Conservation (phyloP, 108 stramenopile species). For the Cylindrotheca fusiformis region DNA sequence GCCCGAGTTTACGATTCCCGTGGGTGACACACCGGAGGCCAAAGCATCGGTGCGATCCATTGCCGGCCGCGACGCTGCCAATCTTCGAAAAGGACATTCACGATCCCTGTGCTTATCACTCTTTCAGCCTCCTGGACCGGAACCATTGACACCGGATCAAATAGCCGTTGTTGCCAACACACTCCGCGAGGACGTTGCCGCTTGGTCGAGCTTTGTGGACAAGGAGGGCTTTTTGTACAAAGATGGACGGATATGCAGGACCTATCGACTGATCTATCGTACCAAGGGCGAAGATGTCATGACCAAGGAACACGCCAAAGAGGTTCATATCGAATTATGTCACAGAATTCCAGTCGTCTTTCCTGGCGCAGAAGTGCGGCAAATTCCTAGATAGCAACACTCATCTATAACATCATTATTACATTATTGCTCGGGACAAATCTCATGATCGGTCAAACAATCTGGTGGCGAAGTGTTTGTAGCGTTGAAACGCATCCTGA, state of each 20-base stretch:
- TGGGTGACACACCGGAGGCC: slow-evolving; percentile 29
- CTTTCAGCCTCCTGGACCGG: slow-evolving; percentile 33
- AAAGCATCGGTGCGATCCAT: slow-evolving; percentile 22
- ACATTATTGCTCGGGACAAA: no score
- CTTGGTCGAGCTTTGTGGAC: slow-evolving; percentile 29
- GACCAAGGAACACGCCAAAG: slow-evolving; percentile 34
- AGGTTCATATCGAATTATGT: slow-evolving; percentile 31
- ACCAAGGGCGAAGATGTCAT: not conserved
- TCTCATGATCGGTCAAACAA: not conserved
- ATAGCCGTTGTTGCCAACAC: slow-evolving; percentile 16
- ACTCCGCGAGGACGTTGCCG: slow-evolving; percentile 17
- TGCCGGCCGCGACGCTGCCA: slow-evolving; percentile 42
- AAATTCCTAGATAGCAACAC: slow-evolving; percentile 7
- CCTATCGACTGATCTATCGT: slow-evolving; percentile 44
- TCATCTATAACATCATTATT: no score
- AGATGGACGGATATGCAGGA: slow-evolving; percentile 9
- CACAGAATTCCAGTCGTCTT: slow-evolving; percentile 25
- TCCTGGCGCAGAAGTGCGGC: slow-evolving; percentile 48
- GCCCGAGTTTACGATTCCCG: slow-evolving; percentile 42
- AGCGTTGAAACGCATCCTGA: not conserved
- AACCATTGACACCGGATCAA: slow-evolving; percentile 2
- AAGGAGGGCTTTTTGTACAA: slow-evolving; percentile 1
- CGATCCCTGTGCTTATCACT: slow-evolving; percentile 37
- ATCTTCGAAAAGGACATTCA: slow-evolving; percentile 35
- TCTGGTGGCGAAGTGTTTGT: not conserved